Evolutionary conservation across 2,329 filamentous ascomycete genomes (phyloP).

Genomic region (Xylariaceae sp.): DNA sequence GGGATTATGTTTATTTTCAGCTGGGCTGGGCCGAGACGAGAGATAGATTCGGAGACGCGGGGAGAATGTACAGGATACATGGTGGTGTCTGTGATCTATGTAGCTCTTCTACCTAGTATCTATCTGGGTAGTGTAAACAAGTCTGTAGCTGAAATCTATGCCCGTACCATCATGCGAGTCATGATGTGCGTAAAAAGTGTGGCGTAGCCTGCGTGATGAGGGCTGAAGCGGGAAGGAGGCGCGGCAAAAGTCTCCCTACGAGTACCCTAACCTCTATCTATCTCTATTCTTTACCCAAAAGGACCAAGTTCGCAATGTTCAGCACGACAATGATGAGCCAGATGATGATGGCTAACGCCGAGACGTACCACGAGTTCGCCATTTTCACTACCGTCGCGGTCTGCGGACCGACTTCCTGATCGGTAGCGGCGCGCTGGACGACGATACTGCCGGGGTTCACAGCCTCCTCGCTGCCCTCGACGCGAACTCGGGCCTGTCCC

Average conservation of each 20-base stretch:
- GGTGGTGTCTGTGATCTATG: too few species aligned
- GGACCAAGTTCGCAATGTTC: constrained; percentile 52
- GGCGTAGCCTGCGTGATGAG: too few species aligned
- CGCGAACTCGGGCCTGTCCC: constrained; percentile 36
- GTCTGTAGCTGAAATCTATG: too few species aligned
- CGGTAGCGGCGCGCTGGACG: not conserved
- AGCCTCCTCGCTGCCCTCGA: constrained; percentile 26
- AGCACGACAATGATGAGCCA: constrained; percentile 70
- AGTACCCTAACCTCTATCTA: not conserved
- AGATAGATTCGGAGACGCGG: too few species aligned
- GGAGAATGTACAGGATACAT: too few species aligned
- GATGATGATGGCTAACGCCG: constrained; percentile 51
- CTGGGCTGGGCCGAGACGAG: too few species aligned
- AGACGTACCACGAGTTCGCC: constrained; percentile 65
- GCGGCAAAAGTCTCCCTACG: not conserved
- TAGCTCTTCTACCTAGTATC: too few species aligned
- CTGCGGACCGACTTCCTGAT: constrained; percentile 12
- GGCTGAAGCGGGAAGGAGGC: too few species aligned
- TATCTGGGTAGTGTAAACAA: too few species aligned
- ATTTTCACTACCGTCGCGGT: constrained; percentile 48
- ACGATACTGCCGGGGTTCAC: constrained; percentile 7
- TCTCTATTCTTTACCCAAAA: constrained; percentile 23
- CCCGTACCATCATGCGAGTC: too few species aligned
- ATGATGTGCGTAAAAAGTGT: too few species aligned
- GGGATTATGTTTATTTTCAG: too few species aligned